phyloP scores from a whole-genome alignment of 176 grass and related monocot genomes.

The Lolium rigidum region DNA sequence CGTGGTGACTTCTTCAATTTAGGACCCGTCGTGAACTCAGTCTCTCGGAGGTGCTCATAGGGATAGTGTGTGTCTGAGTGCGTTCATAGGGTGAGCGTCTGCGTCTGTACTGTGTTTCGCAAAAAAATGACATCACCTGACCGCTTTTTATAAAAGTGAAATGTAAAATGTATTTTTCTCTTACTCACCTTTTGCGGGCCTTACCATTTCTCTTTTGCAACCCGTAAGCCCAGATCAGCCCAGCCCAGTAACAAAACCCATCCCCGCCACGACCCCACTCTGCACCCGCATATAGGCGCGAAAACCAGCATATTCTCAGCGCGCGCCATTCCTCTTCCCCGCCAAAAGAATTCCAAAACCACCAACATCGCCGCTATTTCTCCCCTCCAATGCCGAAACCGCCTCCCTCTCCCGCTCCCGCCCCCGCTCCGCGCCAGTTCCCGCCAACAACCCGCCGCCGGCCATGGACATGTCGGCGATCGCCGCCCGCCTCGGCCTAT shows the following conservation, averaged over 20 bases:
- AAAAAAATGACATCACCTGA: too few species aligned
- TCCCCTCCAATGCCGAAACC: conserved; percentile 44
- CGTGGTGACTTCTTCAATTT: too few species aligned
- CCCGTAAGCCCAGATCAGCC: not conserved
- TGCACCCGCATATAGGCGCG: conserved; percentile 23
- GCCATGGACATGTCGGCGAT: conserved; percentile 87
- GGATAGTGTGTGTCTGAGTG: too few species aligned
- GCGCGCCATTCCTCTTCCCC: conserved; percentile 51
- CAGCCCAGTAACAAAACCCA: not conserved
- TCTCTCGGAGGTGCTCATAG: too few species aligned
- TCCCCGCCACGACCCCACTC: too few species aligned
- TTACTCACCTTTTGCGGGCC: not conserved
- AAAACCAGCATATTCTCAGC: conserved; percentile 24
- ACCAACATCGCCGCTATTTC: conserved; percentile 39
- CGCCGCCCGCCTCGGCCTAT: conserved; percentile 71
- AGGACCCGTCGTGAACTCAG: too few species aligned
- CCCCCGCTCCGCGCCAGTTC: not conserved
- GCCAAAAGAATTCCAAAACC: conserved; percentile 51
- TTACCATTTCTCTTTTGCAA: not conserved
- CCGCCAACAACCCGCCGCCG: not conserved
- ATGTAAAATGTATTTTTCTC: too few species aligned
- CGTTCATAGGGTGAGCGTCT: too few species aligned
- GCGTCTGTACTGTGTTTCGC: too few species aligned
- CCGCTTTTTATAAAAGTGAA: too few species aligned
- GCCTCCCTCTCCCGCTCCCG: not conserved